phyloP scores from a whole-genome alignment of 805 yeast genomes.

The Barnettozyma wickerhamii region DNA sequence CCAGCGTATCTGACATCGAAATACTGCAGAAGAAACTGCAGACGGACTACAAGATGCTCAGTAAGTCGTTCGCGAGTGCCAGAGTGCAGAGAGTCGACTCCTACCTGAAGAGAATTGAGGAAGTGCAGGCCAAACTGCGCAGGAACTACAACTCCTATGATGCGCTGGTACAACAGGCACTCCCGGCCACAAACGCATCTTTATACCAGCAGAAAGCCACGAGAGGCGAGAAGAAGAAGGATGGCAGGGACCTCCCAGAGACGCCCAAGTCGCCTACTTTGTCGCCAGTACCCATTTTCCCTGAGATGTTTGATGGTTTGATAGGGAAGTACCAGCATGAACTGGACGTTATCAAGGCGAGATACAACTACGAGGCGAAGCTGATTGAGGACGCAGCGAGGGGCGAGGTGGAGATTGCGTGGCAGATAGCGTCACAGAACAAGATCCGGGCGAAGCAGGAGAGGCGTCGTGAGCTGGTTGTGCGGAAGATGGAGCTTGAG shows the following conservation, averaged over 20 bases:
- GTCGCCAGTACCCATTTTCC: constrained; percentile 17
- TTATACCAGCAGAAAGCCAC: constrained; percentile 5
- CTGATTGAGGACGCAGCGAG: constrained; percentile 17
- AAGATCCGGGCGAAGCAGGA: constrained; percentile 12
- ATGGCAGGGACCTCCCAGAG: constrained; percentile 11
- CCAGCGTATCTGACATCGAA: constrained; percentile 17
- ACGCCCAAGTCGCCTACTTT: constrained; percentile 13
- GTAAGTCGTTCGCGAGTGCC: constrained; percentile 27
- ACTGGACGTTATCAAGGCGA: constrained; percentile 12
- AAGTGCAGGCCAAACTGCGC: constrained; percentile 22
- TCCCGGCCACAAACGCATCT: constrained; percentile 11
- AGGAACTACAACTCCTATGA: constrained; percentile 18
- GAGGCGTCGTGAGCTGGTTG: constrained; percentile 3
- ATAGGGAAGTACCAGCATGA: constrained; percentile 14
- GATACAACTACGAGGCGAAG: constrained; percentile 16
- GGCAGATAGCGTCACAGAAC: constrained; percentile 22
- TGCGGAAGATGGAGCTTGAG: constrained; percentile 7
- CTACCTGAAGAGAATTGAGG: constrained; percentile 29
- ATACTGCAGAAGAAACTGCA: constrained; percentile 24
- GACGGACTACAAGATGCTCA: constrained; percentile 28
- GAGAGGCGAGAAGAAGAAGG: neutral
- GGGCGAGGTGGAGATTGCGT: constrained; percentile 15
- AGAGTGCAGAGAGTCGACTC: constrained; percentile 30
- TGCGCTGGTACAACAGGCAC: constrained; percentile 13
- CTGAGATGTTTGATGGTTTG: constrained; percentile 19